These are phyloP conservation scores for Fusarium longipes DNA, from an alignment of 2,329 filamentous ascomycete species.

Conservation along the genomic window DNA sequence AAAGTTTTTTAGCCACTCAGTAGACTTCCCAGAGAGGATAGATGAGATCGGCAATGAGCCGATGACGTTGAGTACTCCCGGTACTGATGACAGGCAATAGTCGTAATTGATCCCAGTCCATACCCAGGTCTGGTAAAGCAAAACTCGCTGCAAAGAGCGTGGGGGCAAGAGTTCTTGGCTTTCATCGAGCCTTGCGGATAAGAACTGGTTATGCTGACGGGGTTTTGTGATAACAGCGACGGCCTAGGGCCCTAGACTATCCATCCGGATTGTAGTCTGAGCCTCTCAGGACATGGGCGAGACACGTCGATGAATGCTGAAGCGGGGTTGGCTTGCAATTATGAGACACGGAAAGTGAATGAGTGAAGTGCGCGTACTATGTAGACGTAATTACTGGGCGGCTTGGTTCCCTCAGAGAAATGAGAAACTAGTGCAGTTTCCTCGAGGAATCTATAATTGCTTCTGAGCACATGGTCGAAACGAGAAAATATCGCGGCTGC, in stretches of 20 bases:
- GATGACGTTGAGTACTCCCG: slow-evolving; percentile 19
- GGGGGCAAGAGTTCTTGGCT: slow-evolving; percentile 17
- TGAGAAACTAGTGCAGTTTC: slow-evolving; percentile 46
- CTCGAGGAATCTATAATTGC: slow-evolving; percentile 50
- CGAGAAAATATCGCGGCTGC: slow-evolving; percentile 25
- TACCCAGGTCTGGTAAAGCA: not conserved
- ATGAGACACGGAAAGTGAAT: slow-evolving; percentile 29
- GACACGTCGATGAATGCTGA: slow-evolving; percentile 22
- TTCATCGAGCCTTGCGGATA: slow-evolving; percentile 10
- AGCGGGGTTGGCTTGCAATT: slow-evolving; percentile 31
- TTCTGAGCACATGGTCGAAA: slow-evolving; percentile 39
- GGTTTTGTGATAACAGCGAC: not conserved
- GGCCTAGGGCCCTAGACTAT: not conserved
- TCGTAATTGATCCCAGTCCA: slow-evolving; percentile 6
- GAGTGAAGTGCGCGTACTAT: slow-evolving; percentile 8
- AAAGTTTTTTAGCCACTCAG: not conserved
- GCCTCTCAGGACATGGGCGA: slow-evolving; percentile 8
- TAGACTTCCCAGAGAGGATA: slow-evolving; percentile 18
- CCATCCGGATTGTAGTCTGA: slow-evolving; percentile 1
- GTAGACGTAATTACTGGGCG: slow-evolving; percentile 21
- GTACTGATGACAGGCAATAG: slow-evolving; percentile 7
- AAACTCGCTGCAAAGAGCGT: slow-evolving; percentile 5
- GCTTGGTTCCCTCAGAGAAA: slow-evolving; percentile 12
- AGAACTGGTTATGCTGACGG: not conserved
- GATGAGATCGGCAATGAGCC: slow-evolving; percentile 9